Evolutionary conservation across 2,329 filamentous ascomycete species (phyloP).

Genomic region (Diaporthe humulicola): DNA sequence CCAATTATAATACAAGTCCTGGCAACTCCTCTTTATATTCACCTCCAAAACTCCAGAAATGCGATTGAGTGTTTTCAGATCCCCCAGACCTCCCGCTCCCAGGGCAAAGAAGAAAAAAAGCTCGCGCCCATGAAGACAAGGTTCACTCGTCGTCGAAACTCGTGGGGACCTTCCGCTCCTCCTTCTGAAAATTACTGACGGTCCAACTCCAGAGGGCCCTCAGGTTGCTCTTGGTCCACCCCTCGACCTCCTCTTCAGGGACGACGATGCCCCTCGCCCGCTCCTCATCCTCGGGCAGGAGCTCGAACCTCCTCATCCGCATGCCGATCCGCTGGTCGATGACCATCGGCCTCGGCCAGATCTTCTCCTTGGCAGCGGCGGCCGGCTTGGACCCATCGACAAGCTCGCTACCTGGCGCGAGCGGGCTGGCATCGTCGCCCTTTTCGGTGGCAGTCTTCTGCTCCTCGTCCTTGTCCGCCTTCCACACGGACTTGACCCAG

Average conservation of each 20-base stretch:
- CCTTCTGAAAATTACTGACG: constrained; percentile 53
- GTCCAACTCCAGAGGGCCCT: constrained; percentile 67
- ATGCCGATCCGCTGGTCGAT: constrained; percentile 81
- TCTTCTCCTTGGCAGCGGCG: constrained; percentile 66
- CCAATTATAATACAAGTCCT: constrained; percentile 4
- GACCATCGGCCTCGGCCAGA: constrained; percentile 82
- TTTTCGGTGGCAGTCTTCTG: constrained; percentile 53
- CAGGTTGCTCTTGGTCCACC: constrained; percentile 74
- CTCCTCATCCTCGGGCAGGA: constrained; percentile 77
- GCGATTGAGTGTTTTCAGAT: background rate
- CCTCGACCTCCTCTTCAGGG: constrained; percentile 77
- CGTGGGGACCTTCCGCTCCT: constrained; percentile 55
- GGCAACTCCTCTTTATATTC: constrained; percentile 6
- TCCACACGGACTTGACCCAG: constrained; percentile 86
- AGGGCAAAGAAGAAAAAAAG: no score
- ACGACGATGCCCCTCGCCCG: constrained; percentile 73
- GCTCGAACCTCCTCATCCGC: constrained; percentile 85
- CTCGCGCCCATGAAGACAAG: background rate
- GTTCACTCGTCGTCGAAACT: constrained; percentile 51
- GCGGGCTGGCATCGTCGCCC: constrained; percentile 38
- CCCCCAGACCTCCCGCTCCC: background rate
- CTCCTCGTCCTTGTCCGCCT: constrained; percentile 62
- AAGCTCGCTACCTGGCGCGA: constrained; percentile 31
- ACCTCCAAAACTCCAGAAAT: constrained; percentile 13
- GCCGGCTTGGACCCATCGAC: constrained; percentile 20